These are phyloP conservation scores for Tricholoma saponaceum DNA, from an alignment of 768 basidiomycete species.

Conservation along the genomic window DNA sequence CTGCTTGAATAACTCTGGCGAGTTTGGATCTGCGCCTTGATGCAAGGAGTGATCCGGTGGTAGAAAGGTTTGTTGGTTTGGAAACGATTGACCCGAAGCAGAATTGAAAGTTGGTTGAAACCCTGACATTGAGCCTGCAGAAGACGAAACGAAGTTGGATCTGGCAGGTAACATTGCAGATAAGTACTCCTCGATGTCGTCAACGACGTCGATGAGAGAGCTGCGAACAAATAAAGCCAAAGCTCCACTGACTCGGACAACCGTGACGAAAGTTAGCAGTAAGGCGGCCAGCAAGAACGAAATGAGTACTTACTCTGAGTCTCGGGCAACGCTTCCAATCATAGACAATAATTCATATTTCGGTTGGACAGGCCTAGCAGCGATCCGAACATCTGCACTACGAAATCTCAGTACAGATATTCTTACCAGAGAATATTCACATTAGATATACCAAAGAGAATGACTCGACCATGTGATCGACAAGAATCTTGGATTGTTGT, in stretches of 20 bases:
- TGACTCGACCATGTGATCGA: too few species aligned
- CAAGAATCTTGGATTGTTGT: too few species aligned
- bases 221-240: too few species aligned
- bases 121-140: constrained; percentile 1
- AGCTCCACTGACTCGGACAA: too few species aligned
- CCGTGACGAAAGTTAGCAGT: too few species aligned
- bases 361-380: constrained; percentile 63
- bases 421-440: constrained; percentile 73
- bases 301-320: too few species aligned
- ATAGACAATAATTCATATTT: too few species aligned
- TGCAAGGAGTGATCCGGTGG: constrained; percentile 19
- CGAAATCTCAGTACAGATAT: constrained; percentile 74
- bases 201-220: too few species aligned
- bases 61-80: constrained; percentile 9
- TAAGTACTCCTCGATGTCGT: too few species aligned
- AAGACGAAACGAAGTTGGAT: constrained; percentile 8
- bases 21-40: constrained; percentile 48
- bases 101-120: constrained; percentile 6
- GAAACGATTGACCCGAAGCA: constrained; percentile 3
- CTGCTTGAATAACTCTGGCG: constrained; percentile 59
- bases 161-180: constrained; percentile 11
- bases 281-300: too few species aligned
- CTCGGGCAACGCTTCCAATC: too few species aligned
- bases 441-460: constrained; percentile 78
- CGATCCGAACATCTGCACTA: constrained; percentile 80